Conservation (phyloP, 73 alveolate species). For the Tetrahymena thermophila region DNA sequence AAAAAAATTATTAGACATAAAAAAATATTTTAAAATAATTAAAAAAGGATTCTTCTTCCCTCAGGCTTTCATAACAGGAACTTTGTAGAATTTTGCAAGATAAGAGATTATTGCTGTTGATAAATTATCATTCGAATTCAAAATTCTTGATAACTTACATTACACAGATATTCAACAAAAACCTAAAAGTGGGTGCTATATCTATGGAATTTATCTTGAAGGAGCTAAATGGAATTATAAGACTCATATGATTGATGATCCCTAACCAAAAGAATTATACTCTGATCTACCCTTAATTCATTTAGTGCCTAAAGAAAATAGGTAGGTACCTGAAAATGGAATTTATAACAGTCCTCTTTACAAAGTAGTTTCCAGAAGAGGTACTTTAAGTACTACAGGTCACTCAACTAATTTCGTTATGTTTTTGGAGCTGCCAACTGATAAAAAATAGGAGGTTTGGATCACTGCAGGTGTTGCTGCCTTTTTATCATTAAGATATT, state of each 20-base stretch:
- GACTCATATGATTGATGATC: slow-evolving; percentile 80
- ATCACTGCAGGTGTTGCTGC: slow-evolving; percentile 98
- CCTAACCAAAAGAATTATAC: slow-evolving; percentile 94
- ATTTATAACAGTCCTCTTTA: slow-evolving; percentile 91
- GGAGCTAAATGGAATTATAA: slow-evolving; percentile 96
- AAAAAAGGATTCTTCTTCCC: slow-evolving; percentile 68
- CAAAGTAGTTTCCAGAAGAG: slow-evolving; percentile 97
- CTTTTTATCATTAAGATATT: slow-evolving; percentile 67
- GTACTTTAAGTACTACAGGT: slow-evolving; percentile 98
- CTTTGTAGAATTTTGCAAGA: slow-evolving; percentile 96
- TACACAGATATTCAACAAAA: slow-evolving; percentile 69
- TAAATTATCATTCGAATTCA: slow-evolving; percentile 76
- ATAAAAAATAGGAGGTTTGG: slow-evolving; percentile 91
- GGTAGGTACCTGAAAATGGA: slow-evolving; percentile 64
- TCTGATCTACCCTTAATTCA: slow-evolving; percentile 97
- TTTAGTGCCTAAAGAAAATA: slow-evolving; percentile 73
- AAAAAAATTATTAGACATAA: no score
- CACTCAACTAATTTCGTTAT: slow-evolving; percentile 94
- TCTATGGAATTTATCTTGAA: slow-evolving; percentile 94
- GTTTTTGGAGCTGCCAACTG: slow-evolving; percentile 87
- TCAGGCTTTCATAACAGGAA: slow-evolving; percentile 98
- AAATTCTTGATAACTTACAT: slow-evolving; percentile 78
- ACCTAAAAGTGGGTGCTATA: slow-evolving; percentile 94
- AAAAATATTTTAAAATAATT: neutral
- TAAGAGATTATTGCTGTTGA: slow-evolving; percentile 92